Evolutionary conservation across 257 asterid species (phyloP).

Genomic region (Solanum verrucosum): DNA sequence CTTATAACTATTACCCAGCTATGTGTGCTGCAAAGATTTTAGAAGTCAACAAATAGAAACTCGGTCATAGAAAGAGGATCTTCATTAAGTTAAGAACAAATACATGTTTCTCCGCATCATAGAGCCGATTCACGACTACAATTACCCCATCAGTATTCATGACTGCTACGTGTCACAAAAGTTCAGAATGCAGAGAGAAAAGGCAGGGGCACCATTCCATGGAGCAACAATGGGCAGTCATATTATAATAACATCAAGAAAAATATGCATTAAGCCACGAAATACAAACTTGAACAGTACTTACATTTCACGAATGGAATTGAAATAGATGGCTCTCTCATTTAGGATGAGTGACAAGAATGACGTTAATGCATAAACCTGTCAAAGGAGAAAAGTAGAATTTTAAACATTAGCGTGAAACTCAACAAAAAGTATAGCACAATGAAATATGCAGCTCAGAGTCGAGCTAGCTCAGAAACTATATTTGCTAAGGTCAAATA

Average conservation of each 20-base stretch:
- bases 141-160: neutral
- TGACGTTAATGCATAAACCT: constrained; percentile 95
- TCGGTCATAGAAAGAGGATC: neutral
- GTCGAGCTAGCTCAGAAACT: neutral
- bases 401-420: constrained; percentile 4
- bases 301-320: constrained; percentile 91
- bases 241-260: neutral
- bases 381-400: constrained; percentile 12
- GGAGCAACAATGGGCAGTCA: neutral
- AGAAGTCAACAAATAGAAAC: neutral
- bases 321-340: constrained; percentile 73
- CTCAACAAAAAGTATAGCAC: neutral
- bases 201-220: neutral
- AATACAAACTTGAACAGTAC: constrained; percentile 15
- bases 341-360: constrained; percentile 76
- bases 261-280: neutral
- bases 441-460: neutral
- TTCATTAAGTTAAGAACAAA: neutral
- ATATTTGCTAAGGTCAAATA: neutral
- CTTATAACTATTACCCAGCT: neutral
- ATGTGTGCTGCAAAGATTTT: neutral
- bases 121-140: neutral
- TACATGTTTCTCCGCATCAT: neutral
- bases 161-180: neutral
- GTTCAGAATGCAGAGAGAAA: neutral